Evolutionary conservation across 331 rosid species (phyloP).

Genomic region (Rosa hybrid): DNA sequence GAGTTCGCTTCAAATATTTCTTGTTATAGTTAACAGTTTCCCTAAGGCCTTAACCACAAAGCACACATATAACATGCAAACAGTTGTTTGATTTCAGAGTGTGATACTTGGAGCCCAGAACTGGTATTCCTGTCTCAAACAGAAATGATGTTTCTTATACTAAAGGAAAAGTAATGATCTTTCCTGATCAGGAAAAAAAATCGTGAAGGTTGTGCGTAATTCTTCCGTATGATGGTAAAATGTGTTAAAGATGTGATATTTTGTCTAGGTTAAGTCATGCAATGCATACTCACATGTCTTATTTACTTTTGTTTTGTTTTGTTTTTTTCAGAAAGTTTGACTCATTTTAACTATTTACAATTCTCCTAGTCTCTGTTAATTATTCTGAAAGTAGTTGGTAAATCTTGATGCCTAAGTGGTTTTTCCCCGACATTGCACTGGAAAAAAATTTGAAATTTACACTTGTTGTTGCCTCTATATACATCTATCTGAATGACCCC

Average conservation of each 20-base stretch:
- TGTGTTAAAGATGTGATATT: background rate
- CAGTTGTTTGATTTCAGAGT: background rate
- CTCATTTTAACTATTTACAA: background rate
- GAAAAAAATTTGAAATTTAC: background rate
- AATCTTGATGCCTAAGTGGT: background rate
- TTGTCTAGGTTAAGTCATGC: background rate
- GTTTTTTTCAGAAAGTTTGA: background rate
- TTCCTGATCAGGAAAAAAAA: background rate
- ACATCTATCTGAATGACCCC: too few species aligned
- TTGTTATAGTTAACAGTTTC: background rate
- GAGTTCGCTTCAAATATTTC: background rate
- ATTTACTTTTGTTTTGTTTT: too few species aligned
- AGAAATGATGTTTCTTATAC: background rate
- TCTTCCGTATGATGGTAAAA: background rate
- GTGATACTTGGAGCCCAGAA: background rate
- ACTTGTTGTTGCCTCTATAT: background rate
- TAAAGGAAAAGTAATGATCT: background rate
- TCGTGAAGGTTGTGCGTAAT: background rate
- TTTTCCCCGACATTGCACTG: too few species aligned
- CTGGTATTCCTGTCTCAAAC: constrained; percentile 1
- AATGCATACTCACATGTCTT: background rate
- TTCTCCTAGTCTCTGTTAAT: background rate
- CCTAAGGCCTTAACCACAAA: background rate
- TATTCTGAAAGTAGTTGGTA: background rate
- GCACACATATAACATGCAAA: background rate